phyloP scores from a whole-genome alignment of 768 basidiomycete genomes.

The Hypsizygus marmoreus region DNA sequence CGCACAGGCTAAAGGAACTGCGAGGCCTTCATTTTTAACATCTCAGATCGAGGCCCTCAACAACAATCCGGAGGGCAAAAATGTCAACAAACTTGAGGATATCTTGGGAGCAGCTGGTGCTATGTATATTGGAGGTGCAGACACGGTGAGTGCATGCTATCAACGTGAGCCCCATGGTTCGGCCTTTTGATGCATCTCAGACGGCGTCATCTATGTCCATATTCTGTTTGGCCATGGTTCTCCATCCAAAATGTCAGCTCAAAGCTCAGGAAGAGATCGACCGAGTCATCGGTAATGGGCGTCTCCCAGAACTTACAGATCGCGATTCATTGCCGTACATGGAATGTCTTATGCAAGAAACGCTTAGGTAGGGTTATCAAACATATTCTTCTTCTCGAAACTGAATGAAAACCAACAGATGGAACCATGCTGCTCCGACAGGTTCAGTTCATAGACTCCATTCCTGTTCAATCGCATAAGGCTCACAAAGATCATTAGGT shows the following conservation, averaged over 20 bases:
- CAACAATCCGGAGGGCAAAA: neutral
- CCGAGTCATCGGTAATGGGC: conserved; percentile 31
- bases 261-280: conserved; percentile 46
- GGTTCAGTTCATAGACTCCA: neutral
- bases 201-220: conserved; percentile 28
- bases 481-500: too few species aligned
- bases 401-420: neutral
- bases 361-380: conserved; percentile 13
- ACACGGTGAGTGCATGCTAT: conserved; percentile 36
- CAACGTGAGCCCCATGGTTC: neutral
- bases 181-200: conserved; percentile 13
- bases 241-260: conserved; percentile 36
- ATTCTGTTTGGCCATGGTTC: conserved; percentile 41
- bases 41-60: conserved; percentile 17
- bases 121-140: conserved; percentile 31
- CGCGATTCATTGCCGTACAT: conserved; percentile 36
- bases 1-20: conserved; percentile 20
- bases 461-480: too few species aligned
- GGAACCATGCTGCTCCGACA: conserved; percentile 10
- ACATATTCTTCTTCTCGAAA: neutral
- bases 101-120: conserved; percentile 20
- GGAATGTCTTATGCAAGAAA: conserved; percentile 35
- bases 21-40: conserved; percentile 22
- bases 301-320: conserved; percentile 38
- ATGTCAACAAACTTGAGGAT: conserved; percentile 9